These are phyloP conservation scores for Holtermanniella nyarrowii DNA, from an alignment of 768 basidiomycete species.

Conservation along the genomic window DNA sequence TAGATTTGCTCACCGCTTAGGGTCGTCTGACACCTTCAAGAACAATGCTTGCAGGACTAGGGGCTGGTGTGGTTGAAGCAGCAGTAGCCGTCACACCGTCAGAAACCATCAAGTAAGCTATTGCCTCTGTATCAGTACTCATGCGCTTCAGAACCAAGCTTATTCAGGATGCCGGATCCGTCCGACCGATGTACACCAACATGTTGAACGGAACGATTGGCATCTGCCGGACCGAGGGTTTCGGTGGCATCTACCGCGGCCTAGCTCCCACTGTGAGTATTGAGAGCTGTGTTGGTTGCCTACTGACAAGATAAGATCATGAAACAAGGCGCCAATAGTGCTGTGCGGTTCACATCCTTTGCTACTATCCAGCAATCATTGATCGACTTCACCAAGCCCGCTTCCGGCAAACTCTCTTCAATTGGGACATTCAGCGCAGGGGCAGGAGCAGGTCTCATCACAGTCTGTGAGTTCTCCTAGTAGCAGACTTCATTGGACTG, in stretches of 20 bases:
- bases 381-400: slow-evolving; percentile 57
- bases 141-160: slow-evolving; percentile 64
- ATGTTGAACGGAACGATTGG: slow-evolving; percentile 67
- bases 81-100: slow-evolving; percentile 86
- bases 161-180: slow-evolving; percentile 77
- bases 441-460: slow-evolving; percentile 79
- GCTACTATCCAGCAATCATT: slow-evolving; percentile 80
- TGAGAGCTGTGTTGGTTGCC: not conserved
- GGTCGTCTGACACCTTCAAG: slow-evolving; percentile 76
- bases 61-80: slow-evolving; percentile 78
- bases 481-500: not conserved
- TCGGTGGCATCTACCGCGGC: slow-evolving; percentile 63
- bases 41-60: slow-evolving; percentile 44
- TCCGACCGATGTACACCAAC: slow-evolving; percentile 70
- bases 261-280: slow-evolving; percentile 76
- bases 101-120: slow-evolving; percentile 81
- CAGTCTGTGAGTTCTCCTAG: slow-evolving; percentile 54
- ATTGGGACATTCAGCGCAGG: slow-evolving; percentile 81
- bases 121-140: not conserved
- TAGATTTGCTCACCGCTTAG: slow-evolving; percentile 42
- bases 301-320: slow-evolving; percentile 55
- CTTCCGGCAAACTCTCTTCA: slow-evolving; percentile 69
- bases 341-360: slow-evolving; percentile 85
- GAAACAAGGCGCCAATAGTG: slow-evolving; percentile 91
- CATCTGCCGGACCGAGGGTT: slow-evolving; percentile 72